Percentiles rank a stretch among this genome's conserved stretches.
These are phyloP conservation scores for Peltaster fructicola DNA, from an alignment of 2,329 filamentous ascomycete genomes.

Conservation along the genomic window DNA sequence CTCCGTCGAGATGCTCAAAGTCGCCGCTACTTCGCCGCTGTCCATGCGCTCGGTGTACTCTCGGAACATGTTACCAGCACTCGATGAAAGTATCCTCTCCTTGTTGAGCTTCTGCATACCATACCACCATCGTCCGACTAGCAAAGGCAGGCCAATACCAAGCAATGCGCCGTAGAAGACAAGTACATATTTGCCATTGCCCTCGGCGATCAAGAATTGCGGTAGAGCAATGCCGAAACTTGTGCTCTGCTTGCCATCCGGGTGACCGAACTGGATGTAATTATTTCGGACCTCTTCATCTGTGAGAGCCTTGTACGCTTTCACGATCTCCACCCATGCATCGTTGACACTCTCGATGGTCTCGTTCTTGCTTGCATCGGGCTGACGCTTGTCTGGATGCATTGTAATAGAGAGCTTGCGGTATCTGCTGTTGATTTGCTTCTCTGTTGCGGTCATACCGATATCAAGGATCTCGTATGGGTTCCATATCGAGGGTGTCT, in stretches of 20 bases:
- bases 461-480: slow-evolving; percentile 89
- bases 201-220: slow-evolving; percentile 79
- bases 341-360: slow-evolving; percentile 72
- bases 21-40: slow-evolving; percentile 60
- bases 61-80: slow-evolving; percentile 83
- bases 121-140: slow-evolving; percentile 98
- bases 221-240: slow-evolving; percentile 95
- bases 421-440: slow-evolving; percentile 83
- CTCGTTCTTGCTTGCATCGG: slow-evolving; percentile 73
- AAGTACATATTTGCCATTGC: slow-evolving; percentile 88
- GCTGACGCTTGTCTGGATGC: slow-evolving; percentile 84
- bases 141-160: slow-evolving; percentile 76
- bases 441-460: slow-evolving; percentile 66
- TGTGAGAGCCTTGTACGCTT: slow-evolving; percentile 94
- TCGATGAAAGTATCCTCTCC: slow-evolving; percentile 83
- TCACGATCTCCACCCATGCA: slow-evolving; percentile 84
- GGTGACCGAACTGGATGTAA: slow-evolving; percentile 87
- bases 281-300: slow-evolving; percentile 97
- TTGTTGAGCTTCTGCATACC: slow-evolving; percentile 84
- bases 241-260: slow-evolving; percentile 94
- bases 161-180: slow-evolving; percentile 76
- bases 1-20: slow-evolving; percentile 73
- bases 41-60: slow-evolving; percentile 77
- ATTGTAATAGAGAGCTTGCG: slow-evolving; percentile 67
- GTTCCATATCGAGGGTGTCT: slow-evolving; percentile 71